Percentiles rank a stretch among this genome's conserved stretches.
Conservation (phyloP, 2,329 filamentous ascomycete species). For the Helotiales sp. region DNA sequence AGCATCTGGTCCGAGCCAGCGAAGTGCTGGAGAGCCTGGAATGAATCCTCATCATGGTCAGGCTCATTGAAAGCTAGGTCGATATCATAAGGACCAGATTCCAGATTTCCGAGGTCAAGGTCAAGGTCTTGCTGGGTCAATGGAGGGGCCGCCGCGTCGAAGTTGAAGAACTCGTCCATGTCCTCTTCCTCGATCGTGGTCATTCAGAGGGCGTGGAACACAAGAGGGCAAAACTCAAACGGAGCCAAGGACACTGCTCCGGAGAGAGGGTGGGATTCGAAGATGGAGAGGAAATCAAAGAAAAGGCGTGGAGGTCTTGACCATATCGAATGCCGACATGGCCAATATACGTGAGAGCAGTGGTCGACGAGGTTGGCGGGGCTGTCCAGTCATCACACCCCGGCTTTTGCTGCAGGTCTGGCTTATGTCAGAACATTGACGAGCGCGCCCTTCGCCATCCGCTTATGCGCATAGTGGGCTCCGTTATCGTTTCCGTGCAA, state of each 20-base stretch:
- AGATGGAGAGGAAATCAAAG: constrained; percentile 16
- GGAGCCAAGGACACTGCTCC: background rate
- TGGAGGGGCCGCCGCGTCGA: constrained; percentile 49
- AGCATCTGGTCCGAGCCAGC: constrained; percentile 39
- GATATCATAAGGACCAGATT: constrained; percentile 41
- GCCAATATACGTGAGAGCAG: background rate
- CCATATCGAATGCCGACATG: background rate
- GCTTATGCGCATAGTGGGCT: constrained; percentile 16
- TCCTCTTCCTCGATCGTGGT: constrained; percentile 43
- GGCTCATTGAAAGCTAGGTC: constrained; percentile 56
- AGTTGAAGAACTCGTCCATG: constrained; percentile 63
- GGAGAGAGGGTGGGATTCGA: background rate
- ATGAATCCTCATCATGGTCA: constrained; percentile 60
- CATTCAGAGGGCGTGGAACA: constrained; percentile 32
- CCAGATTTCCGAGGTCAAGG: constrained; percentile 19
- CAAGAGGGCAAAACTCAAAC: background rate
- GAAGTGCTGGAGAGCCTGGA: constrained; percentile 60
- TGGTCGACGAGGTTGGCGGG: background rate
- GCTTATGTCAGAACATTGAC: constrained; percentile 24
- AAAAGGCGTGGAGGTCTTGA: constrained; percentile 23
- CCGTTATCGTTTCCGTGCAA: constrained; percentile 10
- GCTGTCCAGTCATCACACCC: constrained; percentile 17
- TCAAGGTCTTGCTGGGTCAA: constrained; percentile 5
- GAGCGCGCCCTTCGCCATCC: constrained; percentile 28
- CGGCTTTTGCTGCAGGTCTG: background rate